phyloP scores from a whole-genome alignment of 2,329 filamentous ascomycete species.

The Metarhizium humberi region DNA sequence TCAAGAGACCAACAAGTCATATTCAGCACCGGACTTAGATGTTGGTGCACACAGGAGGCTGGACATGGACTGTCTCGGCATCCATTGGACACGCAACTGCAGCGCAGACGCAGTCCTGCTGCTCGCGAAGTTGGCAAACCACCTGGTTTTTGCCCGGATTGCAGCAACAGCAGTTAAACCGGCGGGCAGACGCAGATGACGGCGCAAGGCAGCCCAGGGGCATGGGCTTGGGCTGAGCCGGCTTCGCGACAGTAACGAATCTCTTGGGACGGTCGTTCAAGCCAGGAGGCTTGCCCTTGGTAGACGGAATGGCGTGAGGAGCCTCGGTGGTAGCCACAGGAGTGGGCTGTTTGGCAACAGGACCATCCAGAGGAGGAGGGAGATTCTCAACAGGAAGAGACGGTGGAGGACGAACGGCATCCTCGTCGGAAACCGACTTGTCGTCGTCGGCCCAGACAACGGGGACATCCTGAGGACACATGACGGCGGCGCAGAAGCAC shows the following conservation, averaged over 20 bases:
- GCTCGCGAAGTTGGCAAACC: slow-evolving; percentile 10
- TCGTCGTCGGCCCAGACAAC: slow-evolving; percentile 1
- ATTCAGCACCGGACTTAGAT: not conserved
- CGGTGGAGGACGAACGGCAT: not conserved
- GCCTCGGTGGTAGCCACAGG: not conserved
- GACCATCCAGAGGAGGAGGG: not conserved
- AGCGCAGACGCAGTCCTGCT: slow-evolving; percentile 14
- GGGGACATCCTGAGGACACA: slow-evolving; percentile 14
- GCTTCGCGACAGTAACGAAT: not conserved
- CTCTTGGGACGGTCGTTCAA: not conserved
- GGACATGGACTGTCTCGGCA: slow-evolving; percentile 1
- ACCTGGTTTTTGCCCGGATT: slow-evolving; percentile 9
- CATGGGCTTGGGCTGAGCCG: not conserved
- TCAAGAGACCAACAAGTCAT: not conserved
- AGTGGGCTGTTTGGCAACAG: not conserved
- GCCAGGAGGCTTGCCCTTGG: not conserved
- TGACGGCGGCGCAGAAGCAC: slow-evolving; percentile 12
- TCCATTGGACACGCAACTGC: slow-evolving; percentile 6
- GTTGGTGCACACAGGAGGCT: not conserved
- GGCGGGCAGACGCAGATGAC: not conserved
- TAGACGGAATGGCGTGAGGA: not conserved
- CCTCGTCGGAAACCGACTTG: not conserved
- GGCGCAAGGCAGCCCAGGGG: not conserved
- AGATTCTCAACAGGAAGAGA: not conserved
- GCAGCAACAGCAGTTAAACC: slow-evolving; percentile 14